phyloP scores from a whole-genome alignment of 129 eudicot genomes.

The Saposhnikovia divaricata region DNA sequence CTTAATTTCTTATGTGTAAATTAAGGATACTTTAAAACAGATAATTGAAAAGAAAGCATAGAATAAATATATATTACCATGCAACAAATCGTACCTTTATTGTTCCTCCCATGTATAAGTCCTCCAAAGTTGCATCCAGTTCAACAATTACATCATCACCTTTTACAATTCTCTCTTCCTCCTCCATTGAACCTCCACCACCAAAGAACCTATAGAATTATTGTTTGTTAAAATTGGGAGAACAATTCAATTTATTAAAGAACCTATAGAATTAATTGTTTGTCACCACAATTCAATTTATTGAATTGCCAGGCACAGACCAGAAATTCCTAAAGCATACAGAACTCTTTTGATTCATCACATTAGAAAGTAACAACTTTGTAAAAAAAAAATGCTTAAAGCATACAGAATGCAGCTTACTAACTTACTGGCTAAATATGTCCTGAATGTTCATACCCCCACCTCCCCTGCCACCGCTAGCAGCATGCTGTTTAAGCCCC shows the following conservation, averaged over 20 bases:
- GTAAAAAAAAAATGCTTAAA: background rate
- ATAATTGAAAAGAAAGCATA: background rate
- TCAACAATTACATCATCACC: slow-evolving; percentile 96
- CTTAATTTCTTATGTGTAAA: background rate
- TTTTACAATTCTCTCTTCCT: slow-evolving; percentile 79
- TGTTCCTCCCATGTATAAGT: slow-evolving; percentile 96
- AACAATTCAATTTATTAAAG: slow-evolving; percentile 17
- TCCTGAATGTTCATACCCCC: slow-evolving; percentile 95
- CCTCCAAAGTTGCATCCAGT: slow-evolving; percentile 91
- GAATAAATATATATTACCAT: background rate
- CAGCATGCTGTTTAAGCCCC: slow-evolving; percentile 94
- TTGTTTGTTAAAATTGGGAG: background rate
- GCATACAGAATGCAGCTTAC: background rate
- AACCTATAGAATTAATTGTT: slow-evolving; percentile 36
- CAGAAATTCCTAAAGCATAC: background rate
- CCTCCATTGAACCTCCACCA: slow-evolving; percentile 74
- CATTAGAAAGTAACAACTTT: too few relatives aligned
- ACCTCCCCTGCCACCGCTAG: slow-evolving; percentile 82
- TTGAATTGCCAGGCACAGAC: background rate
- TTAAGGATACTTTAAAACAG: background rate
- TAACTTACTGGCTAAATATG: slow-evolving; percentile 78
- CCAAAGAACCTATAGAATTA: slow-evolving; percentile 68
- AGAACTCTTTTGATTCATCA: too few relatives aligned
- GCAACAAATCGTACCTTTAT: slow-evolving; percentile 51
- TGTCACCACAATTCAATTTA: background rate